A percentile compares a stretch with the other conserved stretches of the same genome.
Conservation (phyloP, 1,284 basidiomycete species). For the Ceratorhiza oryzae-sativae region DNA sequence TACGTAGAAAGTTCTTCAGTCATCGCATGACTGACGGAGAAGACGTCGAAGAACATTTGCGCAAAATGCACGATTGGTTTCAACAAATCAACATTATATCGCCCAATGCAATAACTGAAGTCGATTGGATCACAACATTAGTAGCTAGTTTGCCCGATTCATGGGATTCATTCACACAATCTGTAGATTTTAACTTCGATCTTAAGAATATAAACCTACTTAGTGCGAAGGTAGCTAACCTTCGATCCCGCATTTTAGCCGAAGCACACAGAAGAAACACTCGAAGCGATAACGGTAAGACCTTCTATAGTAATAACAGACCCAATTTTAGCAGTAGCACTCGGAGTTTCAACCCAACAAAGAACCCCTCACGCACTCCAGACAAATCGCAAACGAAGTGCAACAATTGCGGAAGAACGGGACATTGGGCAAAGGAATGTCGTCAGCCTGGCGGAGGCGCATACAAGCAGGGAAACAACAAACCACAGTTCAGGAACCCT, state of each 20-base stretch:
- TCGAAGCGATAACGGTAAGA: not conserved
- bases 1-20: conserved; percentile 9
- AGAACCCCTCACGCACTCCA: not conserved
- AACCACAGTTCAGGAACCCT: too few relatives aligned
- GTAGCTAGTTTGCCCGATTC: conserved; percentile 4
- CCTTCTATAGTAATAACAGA: not conserved
- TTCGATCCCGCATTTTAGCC: conserved; percentile 1
- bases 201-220: not conserved
- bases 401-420: conserved; percentile 9
- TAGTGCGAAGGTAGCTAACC: not conserved
- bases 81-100: not conserved
- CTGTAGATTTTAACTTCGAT: not conserved
- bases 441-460: conserved; percentile 8
- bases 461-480: not conserved
- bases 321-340: too few relatives aligned
- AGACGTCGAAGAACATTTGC: conserved; percentile 1
- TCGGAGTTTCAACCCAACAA: too few relatives aligned
- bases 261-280: not conserved
- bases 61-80: not conserved
- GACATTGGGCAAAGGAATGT: conserved; percentile 6
- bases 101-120: not conserved
- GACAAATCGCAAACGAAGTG: conserved; percentile 19
- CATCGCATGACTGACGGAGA: conserved; percentile 1
- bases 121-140: not conserved
- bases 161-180: conserved; percentile 9